Conservation (phyloP, 768 basidiomycete genomes). For the Tylopilus intermedius region DNA sequence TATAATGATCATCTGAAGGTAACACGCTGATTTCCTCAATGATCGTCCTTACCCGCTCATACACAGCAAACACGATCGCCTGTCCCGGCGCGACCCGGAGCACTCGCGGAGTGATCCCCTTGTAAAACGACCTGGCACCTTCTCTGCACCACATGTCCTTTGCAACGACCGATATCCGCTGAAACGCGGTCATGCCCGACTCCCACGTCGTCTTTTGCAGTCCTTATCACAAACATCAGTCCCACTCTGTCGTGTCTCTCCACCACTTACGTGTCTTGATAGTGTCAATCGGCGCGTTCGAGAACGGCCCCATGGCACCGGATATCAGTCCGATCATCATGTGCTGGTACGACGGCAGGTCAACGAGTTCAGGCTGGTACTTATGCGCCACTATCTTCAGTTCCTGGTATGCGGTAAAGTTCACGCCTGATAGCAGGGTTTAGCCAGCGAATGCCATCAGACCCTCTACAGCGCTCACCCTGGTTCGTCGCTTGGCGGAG, state of each 20-base stretch:
- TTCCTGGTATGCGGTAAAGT: constrained; percentile 98
- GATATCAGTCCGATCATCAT: constrained; percentile 93
- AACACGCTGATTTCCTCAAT: constrained; percentile 67
- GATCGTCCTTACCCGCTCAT: constrained; percentile 74
- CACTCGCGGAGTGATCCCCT: constrained; percentile 96
- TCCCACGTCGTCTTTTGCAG: constrained; percentile 77
- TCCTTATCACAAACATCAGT: constrained; percentile 38
- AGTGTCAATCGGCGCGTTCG: constrained; percentile 92
- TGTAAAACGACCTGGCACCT: constrained; percentile 89
- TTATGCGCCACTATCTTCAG: constrained; percentile 79
- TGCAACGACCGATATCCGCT: constrained; percentile 76
- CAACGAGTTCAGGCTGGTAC: constrained; percentile 70
- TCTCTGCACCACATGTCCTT: constrained; percentile 92
- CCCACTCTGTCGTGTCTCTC: not conserved
- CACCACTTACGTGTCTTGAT: constrained; percentile 80
- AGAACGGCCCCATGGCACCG: constrained; percentile 97
- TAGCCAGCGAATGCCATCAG: not conserved
- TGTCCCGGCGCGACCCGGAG: constrained; percentile 95
- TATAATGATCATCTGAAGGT: constrained; percentile 58
- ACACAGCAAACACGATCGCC: constrained; percentile 96
- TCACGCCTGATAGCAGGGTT: constrained; percentile 56
- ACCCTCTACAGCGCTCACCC: constrained; percentile 42
- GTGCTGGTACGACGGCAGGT: constrained; percentile 92
- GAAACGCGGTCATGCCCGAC: constrained; percentile 71
- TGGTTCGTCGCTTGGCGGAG: constrained; percentile 97